Conservation (phyloP, 495 filamentous ascomycete species). For the Lophium mytilinum region DNA sequence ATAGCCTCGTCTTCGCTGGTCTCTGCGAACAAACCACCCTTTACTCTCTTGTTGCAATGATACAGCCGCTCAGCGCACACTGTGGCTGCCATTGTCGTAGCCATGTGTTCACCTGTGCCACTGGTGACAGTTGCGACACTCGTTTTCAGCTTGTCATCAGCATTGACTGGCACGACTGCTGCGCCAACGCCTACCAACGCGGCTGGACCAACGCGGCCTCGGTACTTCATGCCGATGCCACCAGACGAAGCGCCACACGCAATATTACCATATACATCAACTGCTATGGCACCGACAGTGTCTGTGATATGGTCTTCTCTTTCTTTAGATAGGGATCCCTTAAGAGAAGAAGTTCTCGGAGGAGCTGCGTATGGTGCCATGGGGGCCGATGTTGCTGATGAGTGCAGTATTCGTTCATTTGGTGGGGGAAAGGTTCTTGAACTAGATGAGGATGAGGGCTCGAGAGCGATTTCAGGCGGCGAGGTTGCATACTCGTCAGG, state of each 20-base stretch:
- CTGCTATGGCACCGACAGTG: conserved; percentile 89
- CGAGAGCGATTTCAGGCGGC: no score
- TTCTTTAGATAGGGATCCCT: no score
- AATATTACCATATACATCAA: conserved; percentile 77
- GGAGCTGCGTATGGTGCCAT: no score
- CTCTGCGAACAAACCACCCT: conserved; percentile 51
- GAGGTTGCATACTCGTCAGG: no score
- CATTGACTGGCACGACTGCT: conserved; percentile 65
- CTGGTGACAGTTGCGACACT: conserved; percentile 75
- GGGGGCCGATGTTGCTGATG: no score
- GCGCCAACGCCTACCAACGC: conserved; percentile 88
- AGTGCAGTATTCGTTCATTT: no score
- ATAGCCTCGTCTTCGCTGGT: conserved; percentile 66
- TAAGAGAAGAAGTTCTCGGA: no score
- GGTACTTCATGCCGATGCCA: conserved; percentile 98
- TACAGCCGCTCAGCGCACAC: conserved; percentile 72
- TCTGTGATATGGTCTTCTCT: conserved; percentile 61
- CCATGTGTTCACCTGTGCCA: conserved; percentile 96
- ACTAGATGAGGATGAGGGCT: no score
- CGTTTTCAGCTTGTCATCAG: conserved; percentile 50
- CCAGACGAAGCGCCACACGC: conserved; percentile 96
- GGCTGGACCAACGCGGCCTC: conserved; percentile 82
- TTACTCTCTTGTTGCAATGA: conserved; percentile 49
- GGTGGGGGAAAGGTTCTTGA: no score
- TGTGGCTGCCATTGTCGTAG: conserved; percentile 74